Base-by-base conservation (phyloP, 2,329 filamentous ascomycete genomes). In the Rosellinia necatrix region DNA sequence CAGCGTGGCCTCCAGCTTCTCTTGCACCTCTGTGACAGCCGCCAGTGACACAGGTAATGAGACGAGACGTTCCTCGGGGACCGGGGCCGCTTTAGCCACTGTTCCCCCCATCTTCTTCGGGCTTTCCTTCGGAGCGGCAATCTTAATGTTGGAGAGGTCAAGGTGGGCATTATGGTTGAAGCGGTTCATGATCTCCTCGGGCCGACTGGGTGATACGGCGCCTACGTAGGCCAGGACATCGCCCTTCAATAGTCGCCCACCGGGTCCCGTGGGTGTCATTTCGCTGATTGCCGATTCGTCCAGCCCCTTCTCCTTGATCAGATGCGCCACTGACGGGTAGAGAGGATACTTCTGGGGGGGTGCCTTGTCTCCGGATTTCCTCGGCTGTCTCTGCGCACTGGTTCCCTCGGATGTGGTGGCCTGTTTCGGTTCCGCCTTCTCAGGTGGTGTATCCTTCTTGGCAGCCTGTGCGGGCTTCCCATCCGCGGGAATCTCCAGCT, bases 91-190 rank as follows among this genome's bases (percentile, higher is more conserved):
- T 40, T 77, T 68, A 6, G 73, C 70, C 12, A 70, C 68, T 6
- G 75, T 67, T 64, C 71, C 71, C 56, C 67, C 65, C 19, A 64
- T 56, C 53, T 68, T 68, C 53, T 69, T 66, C 17, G 74, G 68
- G 29, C 74, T 69, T 71, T 81, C 80, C 69, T 79, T 78, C 7
- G 72, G 63, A 51, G 78, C 73, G 43, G 87, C 88, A 56, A 93
- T 77, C 79, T 96, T 96, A 78, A 97, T 93, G 78, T 97, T 96
- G 78, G 89, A 94, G 21, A 99, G 85, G 72, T 99, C 93, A 49
- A 99, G 85, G 73, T 96, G 91, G 37, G 84, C 78, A 44, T 94
- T 84, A 73, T 91, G 88, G 58, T 84, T 80, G 70, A 96, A 87
- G 49, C 85, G 86, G 55, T 82, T 78, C 52, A 90, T 89, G 65